Evolutionary conservation across 768 basidiomycete genomes (phyloP).

Genomic region (Artomyces pyxidatus): DNA sequence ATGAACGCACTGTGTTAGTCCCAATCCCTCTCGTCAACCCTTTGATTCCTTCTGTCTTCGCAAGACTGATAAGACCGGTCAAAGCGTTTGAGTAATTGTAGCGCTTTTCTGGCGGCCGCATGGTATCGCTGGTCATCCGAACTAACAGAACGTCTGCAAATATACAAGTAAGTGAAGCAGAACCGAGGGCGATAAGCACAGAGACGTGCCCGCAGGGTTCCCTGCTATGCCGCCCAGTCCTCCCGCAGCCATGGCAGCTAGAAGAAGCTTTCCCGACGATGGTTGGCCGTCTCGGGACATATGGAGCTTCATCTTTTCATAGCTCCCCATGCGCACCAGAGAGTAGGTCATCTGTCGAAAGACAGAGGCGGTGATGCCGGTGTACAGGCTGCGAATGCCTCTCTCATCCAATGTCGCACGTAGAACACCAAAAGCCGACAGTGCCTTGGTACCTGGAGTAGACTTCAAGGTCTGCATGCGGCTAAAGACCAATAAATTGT

Average conservation of each 20-base stretch:
- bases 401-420: slow-evolving; percentile 54
- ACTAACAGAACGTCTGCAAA: slow-evolving; percentile 60
- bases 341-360: slow-evolving; percentile 91
- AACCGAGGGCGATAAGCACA: background rate
- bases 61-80: slow-evolving; percentile 55
- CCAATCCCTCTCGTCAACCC: slow-evolving; percentile 69
- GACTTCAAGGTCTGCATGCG: slow-evolving; percentile 73
- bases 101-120: slow-evolving; percentile 63
- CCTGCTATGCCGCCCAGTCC: slow-evolving; percentile 78
- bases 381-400: slow-evolving; percentile 70
- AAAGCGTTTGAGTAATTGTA: slow-evolving; percentile 79
- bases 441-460: slow-evolving; percentile 37
- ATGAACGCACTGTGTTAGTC: slow-evolving; percentile 58
- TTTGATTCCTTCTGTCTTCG: slow-evolving; percentile 59
- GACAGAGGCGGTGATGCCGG: slow-evolving; percentile 75
- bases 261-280: slow-evolving; percentile 46
- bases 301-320: slow-evolving; percentile 65
- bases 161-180: background rate
- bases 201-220: slow-evolving; percentile 62
- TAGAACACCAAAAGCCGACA: slow-evolving; percentile 60
- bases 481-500: slow-evolving; percentile 26
- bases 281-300: slow-evolving; percentile 44
- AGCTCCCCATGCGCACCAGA: slow-evolving; percentile 73
- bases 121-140: slow-evolving; percentile 83
- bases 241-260: slow-evolving; percentile 66